phyloP scores from a whole-genome alignment of 2,329 filamentous ascomycete species.

The Dendryphion nanum region DNA sequence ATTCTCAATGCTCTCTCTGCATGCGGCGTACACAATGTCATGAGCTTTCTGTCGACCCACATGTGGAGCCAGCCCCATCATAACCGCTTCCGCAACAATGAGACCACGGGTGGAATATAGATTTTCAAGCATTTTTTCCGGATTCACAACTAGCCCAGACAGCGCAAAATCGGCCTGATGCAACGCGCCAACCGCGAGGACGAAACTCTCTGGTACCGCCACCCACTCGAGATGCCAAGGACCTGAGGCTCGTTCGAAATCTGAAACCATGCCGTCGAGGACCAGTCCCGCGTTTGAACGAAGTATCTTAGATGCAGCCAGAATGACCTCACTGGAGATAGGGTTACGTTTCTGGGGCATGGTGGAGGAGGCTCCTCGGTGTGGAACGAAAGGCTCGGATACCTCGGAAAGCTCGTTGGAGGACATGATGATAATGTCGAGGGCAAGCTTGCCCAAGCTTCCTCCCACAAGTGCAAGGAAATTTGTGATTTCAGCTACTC shows the following conservation, averaged over 20 bases:
- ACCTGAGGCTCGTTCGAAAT: constrained; percentile 58
- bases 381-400: constrained; percentile 48
- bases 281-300: constrained; percentile 53
- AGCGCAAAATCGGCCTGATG: constrained; percentile 56
- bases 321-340: constrained; percentile 57
- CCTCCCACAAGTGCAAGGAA: constrained; percentile 56
- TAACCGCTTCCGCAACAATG: constrained; percentile 60
- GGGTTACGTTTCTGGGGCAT: constrained; percentile 55
- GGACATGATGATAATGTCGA: constrained; percentile 58
- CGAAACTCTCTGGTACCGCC: constrained; percentile 55
- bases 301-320: constrained; percentile 55
- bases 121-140: constrained; percentile 51
- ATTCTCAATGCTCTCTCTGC: constrained; percentile 50
- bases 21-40: constrained; percentile 57
- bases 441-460: constrained; percentile 54
- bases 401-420: constrained; percentile 57
- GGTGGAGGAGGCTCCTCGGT: constrained; percentile 34
- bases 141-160: constrained; percentile 52
- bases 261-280: constrained; percentile 57
- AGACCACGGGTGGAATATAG: constrained; percentile 52
- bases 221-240: constrained; percentile 62
- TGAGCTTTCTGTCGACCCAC: constrained; percentile 55
- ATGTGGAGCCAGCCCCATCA: constrained; percentile 58
- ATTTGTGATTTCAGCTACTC: constrained; percentile 53
- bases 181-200: constrained; percentile 53